Percentiles rank a stretch among this genome's conserved stretches.
Conservation (phyloP, 1,139 yeast genomes). For the Geotrichum citri-aurantii region DNA sequence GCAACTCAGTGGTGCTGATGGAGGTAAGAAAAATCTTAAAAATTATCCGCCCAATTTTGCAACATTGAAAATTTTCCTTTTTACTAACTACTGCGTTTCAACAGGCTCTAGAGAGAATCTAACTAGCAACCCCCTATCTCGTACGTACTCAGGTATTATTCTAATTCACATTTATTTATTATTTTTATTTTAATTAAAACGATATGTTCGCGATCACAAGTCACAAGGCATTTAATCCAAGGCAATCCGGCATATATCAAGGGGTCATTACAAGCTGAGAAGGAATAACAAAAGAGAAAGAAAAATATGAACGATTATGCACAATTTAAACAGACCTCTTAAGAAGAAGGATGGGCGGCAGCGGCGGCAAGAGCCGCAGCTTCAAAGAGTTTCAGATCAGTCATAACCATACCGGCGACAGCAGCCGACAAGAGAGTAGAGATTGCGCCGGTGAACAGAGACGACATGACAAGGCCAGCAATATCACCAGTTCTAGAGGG, state of each 20-base stretch:
- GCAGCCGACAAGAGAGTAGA: slow-evolving; percentile 58
- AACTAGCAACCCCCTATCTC: not conserved
- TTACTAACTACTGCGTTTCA: not conserved
- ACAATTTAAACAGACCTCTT: not conserved
- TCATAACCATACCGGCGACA: slow-evolving; percentile 63
- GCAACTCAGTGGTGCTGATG: slow-evolving; percentile 42
- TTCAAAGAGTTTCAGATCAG: slow-evolving; percentile 38
- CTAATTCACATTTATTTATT: not conserved
- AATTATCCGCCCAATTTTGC: not conserved
- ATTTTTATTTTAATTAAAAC: not conserved
- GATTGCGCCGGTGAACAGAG: slow-evolving; percentile 51
- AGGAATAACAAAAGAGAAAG: not conserved
- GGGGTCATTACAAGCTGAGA: not conserved
- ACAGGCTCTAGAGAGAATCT: not conserved
- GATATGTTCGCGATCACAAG: not conserved
- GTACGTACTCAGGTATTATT: not conserved
- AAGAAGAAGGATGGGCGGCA: not conserved
- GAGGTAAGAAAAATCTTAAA: slow-evolving; percentile 27
- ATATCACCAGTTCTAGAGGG: slow-evolving; percentile 49
- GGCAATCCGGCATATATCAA: not conserved
- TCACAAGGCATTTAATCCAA: not conserved
- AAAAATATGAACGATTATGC: not conserved
- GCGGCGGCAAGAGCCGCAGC: slow-evolving; percentile 13
- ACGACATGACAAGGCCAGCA: slow-evolving; percentile 45
- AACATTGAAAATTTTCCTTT: not conserved